Evolutionary conservation across 2,329 filamentous ascomycete species (phyloP).

Genomic region (Fusarium aywerte): DNA sequence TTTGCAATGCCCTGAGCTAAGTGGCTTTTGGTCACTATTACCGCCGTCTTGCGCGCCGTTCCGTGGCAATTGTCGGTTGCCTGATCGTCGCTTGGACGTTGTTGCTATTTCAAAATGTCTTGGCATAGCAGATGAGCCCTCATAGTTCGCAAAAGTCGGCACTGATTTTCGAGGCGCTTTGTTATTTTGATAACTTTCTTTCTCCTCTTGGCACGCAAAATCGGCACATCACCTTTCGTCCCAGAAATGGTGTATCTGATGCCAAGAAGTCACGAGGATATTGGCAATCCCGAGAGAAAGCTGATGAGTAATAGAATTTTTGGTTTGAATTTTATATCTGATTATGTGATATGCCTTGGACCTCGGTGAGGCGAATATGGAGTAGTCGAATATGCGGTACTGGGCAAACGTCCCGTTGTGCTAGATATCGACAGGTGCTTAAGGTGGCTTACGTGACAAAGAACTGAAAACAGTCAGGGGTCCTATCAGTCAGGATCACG

Average conservation of each 20-base stretch:
- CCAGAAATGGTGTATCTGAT: neutral
- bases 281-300: neutral
- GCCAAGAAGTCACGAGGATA: neutral
- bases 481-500: neutral
- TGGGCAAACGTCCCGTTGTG: neutral
- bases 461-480: neutral
- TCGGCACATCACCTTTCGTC: neutral
- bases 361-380: neutral
- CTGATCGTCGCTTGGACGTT: slow-evolving; percentile 2
- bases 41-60: slow-evolving; percentile 20
- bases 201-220: neutral
- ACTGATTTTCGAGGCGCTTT: neutral
- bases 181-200: neutral
- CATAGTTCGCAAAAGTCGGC: neutral
- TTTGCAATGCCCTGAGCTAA: slow-evolving; percentile 1
- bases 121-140: neutral
- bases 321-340: neutral
- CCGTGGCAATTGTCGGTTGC: slow-evolving; percentile 18
- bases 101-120: slow-evolving; percentile 6
- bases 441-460: neutral
- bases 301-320: neutral
- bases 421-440: neutral
- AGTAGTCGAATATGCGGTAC: neutral
- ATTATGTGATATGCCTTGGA: neutral
- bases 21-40: neutral